phyloP scores from a whole-genome alignment of 768 basidiomycete species.

The Boletus edulis region DNA sequence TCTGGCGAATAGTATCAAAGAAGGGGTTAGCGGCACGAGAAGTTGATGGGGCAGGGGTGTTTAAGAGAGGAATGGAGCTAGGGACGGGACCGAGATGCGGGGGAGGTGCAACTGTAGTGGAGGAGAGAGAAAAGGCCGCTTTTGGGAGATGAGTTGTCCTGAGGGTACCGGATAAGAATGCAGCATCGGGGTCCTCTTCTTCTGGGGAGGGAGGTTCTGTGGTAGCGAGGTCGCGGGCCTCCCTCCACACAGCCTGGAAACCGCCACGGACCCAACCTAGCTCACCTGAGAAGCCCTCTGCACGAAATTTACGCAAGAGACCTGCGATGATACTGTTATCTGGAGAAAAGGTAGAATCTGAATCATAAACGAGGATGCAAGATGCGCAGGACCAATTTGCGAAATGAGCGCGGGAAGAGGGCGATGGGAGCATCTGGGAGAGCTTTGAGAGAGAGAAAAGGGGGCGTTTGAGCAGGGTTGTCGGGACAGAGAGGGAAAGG shows the following conservation, averaged over 20 bases:
- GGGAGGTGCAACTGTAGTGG: conserved; percentile 33
- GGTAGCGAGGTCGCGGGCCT: conserved; percentile 52
- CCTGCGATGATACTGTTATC: conserved; percentile 70
- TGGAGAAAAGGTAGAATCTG: conserved; percentile 60
- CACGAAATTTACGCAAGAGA: conserved; percentile 71
- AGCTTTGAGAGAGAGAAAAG: conserved; percentile 79
- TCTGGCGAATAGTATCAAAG: conserved; percentile 91
- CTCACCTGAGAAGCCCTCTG: conserved; percentile 56
- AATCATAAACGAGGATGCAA: conserved; percentile 82
- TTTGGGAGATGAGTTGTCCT: conserved; percentile 60
- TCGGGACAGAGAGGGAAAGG: conserved; percentile 87
- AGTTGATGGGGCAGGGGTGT: conserved; percentile 22
- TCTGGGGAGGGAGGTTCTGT: conserved; percentile 47
- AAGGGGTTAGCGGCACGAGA: conserved; percentile 70
- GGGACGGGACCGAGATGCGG: conserved; percentile 4
- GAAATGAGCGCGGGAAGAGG: conserved; percentile 56
- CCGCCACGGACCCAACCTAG: conserved; percentile 84
- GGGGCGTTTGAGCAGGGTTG: conserved; percentile 90
- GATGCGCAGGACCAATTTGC: conserved; percentile 53
- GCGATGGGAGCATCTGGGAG: conserved; percentile 73
- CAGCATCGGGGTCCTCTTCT: conserved; percentile 44
- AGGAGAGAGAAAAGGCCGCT: conserved; percentile 58
- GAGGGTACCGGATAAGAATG: conserved; percentile 32
- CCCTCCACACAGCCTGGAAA: conserved; percentile 66
- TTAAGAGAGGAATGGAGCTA: not conserved